Conservation (phyloP, 1,284 basidiomycete genomes). For the Rhodotorula sp. region DNA sequence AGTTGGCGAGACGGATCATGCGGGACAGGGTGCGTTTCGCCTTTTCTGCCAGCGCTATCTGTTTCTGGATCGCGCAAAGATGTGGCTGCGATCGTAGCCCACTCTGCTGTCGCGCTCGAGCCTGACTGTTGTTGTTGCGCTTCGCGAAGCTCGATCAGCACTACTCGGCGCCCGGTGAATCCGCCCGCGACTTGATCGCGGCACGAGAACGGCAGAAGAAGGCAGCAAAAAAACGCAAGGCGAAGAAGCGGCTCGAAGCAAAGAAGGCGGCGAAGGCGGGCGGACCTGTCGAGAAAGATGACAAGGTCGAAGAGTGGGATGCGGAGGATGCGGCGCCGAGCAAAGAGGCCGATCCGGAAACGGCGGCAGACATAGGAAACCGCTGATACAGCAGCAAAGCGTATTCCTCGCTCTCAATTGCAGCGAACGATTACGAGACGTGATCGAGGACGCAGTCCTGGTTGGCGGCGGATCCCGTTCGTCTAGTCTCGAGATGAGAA, state of each 20-base stretch:
- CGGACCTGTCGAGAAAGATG: conserved; percentile 6
- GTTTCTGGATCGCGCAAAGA: too few relatives aligned
- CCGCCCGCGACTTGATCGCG: conserved; percentile 48
- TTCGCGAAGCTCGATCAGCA: conserved; percentile 20
- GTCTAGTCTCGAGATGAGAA: too few relatives aligned
- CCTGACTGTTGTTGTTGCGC: too few relatives aligned
- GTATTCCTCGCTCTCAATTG: too few relatives aligned
- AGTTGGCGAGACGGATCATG: conserved; percentile 50
- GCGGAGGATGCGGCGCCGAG: not conserved
- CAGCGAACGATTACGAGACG: too few relatives aligned
- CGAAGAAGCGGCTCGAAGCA: conserved; percentile 45
- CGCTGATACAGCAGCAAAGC: too few relatives aligned
- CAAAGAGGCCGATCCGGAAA: not conserved
- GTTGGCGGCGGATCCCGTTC: too few relatives aligned
- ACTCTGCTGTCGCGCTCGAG: not conserved
- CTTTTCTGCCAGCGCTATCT: too few relatives aligned
- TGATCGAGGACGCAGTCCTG: too few relatives aligned
- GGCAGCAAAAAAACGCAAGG: conserved; percentile 49
- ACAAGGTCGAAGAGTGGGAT: not conserved
- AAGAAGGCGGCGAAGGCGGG: conserved; percentile 36
- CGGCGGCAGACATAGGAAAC: too few relatives aligned
- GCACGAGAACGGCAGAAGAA: conserved; percentile 51
- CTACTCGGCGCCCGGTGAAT: conserved; percentile 41
- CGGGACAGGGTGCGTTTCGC: conserved; percentile 37
- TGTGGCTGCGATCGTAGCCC: not conserved